Evolutionary conservation across 345 rosid species (phyloP).

Genomic region (Citrus hindsii): DNA sequence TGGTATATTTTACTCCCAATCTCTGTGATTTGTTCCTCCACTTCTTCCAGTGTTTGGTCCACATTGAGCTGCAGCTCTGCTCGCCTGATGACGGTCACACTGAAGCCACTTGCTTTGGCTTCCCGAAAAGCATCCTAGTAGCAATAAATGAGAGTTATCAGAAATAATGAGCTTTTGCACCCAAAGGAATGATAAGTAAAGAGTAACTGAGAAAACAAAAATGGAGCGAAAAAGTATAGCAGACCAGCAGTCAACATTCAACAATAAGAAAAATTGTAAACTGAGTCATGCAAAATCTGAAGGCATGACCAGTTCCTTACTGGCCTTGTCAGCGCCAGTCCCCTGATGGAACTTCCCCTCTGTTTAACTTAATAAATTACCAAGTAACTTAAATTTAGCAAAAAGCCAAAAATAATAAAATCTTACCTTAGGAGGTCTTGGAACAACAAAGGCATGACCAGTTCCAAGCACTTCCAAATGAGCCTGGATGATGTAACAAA

Average conservation of each 20-base stretch:
- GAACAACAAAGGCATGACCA: constrained; percentile 79
- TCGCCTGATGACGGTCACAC: constrained; percentile 77
- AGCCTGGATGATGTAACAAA: constrained; percentile 77
- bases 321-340: background rate
- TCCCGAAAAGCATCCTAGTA: constrained; percentile 76
- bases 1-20: constrained; percentile 88
- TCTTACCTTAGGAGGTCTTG: constrained; percentile 78
- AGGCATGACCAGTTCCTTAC: background rate
- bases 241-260: constrained; percentile 8
- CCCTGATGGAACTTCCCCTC: background rate
- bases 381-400: background rate
- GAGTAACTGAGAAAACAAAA: background rate
- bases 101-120: constrained; percentile 80
- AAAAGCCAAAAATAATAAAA: background rate
- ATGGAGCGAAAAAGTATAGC: background rate
- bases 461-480: constrained; percentile 77
- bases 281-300: background rate
- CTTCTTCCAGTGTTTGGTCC: constrained; percentile 79
- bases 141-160: constrained; percentile 2
- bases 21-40: constrained; percentile 70
- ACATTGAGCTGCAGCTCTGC: constrained; percentile 73
- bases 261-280: background rate
- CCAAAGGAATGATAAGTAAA: background rate
- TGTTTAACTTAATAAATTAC: background rate
- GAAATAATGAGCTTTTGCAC: background rate